A percentile compares a stretch with the other conserved stretches of the same genome.
Conservation (phyloP, 768 basidiomycete genomes). For the Ephemerocybe angulata region DNA sequence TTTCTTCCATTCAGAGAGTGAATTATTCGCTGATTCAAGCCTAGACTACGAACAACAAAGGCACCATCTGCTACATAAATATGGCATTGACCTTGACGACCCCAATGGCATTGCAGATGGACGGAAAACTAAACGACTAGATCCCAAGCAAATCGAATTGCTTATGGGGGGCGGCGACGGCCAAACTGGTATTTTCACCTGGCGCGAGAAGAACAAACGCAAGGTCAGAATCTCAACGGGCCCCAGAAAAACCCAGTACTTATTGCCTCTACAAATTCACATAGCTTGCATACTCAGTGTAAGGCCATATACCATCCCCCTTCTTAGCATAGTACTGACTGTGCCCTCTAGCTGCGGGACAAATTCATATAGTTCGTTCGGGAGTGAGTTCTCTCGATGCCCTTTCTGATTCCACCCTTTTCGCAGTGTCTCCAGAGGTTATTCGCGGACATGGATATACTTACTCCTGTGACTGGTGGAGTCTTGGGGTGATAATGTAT, state of each 20-base stretch:
- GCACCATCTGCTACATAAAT: slow-evolving; percentile 79
- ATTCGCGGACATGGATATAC: slow-evolving; percentile 90
- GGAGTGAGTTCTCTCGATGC: slow-evolving; percentile 19
- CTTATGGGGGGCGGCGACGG: slow-evolving; percentile 84
- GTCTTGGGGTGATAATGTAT: slow-evolving; percentile 93
- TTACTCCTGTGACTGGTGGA: slow-evolving; percentile 98
- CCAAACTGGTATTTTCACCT: slow-evolving; percentile 84
- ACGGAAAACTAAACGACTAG: slow-evolving; percentile 73
- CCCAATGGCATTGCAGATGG: slow-evolving; percentile 60
- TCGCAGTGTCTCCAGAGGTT: slow-evolving; percentile 83
- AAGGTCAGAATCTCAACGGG: slow-evolving; percentile 50
- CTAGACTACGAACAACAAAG: slow-evolving; percentile 94
- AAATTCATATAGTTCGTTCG: slow-evolving; percentile 78
- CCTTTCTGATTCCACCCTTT: slow-evolving; percentile 19
- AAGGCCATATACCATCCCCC: slow-evolving; percentile 31
- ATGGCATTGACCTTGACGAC: slow-evolving; percentile 94
- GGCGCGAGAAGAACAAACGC: slow-evolving; percentile 90
- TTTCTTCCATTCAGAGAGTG: slow-evolving; percentile 11
- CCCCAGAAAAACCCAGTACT: slow-evolving; percentile 2
- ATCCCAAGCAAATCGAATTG: slow-evolving; percentile 75
- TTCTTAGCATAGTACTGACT: slow-evolving; percentile 9
- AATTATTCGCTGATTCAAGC: slow-evolving; percentile 16
- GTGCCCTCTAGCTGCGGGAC: slow-evolving; percentile 64
- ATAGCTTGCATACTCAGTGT: slow-evolving; percentile 88
- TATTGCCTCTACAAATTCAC: slow-evolving; percentile 17